Evolutionary conservation across 495 filamentous ascomycete genomes (phyloP).

Genomic region (Hyaloscypha bicolor): DNA sequence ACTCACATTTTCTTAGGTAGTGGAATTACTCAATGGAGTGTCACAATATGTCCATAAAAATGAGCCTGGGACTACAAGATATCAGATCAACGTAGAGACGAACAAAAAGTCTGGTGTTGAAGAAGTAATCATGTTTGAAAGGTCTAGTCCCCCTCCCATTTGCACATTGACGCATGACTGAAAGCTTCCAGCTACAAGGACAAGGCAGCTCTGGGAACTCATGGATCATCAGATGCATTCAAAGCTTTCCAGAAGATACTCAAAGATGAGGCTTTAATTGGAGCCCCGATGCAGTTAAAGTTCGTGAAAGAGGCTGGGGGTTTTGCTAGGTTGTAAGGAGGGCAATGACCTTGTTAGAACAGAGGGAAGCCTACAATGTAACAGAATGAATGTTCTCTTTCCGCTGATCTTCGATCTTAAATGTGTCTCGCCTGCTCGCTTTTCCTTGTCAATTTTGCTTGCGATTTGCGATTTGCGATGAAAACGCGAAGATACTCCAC

Average conservation of each 20-base stretch:
- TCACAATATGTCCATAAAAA: conserved; percentile 29
- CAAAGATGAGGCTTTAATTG: conserved; percentile 25
- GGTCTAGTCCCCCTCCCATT: conserved; percentile 9
- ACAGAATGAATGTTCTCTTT: neutral
- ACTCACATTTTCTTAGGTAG: conserved; percentile 20
- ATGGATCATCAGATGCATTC: conserved; percentile 23
- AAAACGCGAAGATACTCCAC: neutral
- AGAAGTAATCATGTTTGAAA: conserved; percentile 34
- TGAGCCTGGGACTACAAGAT: conserved; percentile 33
- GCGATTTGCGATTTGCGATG: neutral
- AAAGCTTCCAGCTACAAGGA: conserved; percentile 26
- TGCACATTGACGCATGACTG: neutral
- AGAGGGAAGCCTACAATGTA: neutral
- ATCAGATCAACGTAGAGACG: conserved; percentile 26
- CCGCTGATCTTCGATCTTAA: neutral
- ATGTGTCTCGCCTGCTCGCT: neutral
- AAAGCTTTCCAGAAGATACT: conserved; percentile 27
- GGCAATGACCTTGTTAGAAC: neutral
- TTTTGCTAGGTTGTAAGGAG: conserved; percentile 26
- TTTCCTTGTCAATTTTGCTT: neutral
- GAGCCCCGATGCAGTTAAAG: conserved; percentile 29
- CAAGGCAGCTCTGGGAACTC: conserved; percentile 23
- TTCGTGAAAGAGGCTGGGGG: conserved; percentile 29
- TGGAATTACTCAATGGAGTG: conserved; percentile 27
- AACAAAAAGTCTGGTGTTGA: conserved; percentile 32